A percentile compares a stretch with the other conserved stretches of the same genome.
Conservation (phyloP, 2,329 filamentous ascomycete genomes). For the Pseudogymnoascus sp. region DNA sequence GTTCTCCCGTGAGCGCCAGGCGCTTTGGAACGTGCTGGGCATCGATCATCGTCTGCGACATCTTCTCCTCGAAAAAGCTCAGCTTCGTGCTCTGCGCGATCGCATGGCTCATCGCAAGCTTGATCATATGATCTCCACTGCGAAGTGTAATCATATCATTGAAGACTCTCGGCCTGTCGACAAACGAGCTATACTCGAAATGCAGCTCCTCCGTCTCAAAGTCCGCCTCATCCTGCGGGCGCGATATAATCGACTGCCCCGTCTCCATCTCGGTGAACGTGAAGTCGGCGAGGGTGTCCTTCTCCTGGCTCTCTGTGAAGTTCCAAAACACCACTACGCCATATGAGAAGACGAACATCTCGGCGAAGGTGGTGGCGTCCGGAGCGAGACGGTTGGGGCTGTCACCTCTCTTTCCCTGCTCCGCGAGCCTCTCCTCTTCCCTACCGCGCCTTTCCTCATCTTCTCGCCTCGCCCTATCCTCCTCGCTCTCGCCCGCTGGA, state of each 20-base stretch:
- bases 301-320: conserved; percentile 91
- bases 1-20: conserved; percentile 77
- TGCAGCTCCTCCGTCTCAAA: conserved; percentile 98
- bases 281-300: conserved; percentile 88
- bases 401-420: conserved; percentile 34
- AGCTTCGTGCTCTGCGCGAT: conserved; percentile 97
- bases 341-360: conserved; percentile 96
- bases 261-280: conserved; percentile 72
- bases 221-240: conserved; percentile 77
- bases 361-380: conserved; percentile 71
- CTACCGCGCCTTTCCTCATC: conserved; percentile 27
- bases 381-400: conserved; percentile 54
- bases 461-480: conserved; percentile 23
- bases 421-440: conserved; percentile 27
- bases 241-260: conserved; percentile 60
- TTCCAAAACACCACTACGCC: conserved; percentile 99
- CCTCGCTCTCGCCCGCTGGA: conserved; percentile 33
- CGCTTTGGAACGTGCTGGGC: conserved; percentile 87
- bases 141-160: conserved; percentile 99
- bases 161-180: conserved; percentile 83
- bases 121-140: conserved; percentile 97
- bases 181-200: conserved; percentile 87
- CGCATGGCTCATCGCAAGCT: conserved; percentile 92
- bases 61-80: conserved; percentile 90
- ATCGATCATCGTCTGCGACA: conserved; percentile 88